Percentiles rank a stretch among this genome's conserved stretches.
Evolutionary conservation across 176 grass and related monocot genomes (phyloP).

Genomic region (barley (Hordeum vulgare)): DNA sequence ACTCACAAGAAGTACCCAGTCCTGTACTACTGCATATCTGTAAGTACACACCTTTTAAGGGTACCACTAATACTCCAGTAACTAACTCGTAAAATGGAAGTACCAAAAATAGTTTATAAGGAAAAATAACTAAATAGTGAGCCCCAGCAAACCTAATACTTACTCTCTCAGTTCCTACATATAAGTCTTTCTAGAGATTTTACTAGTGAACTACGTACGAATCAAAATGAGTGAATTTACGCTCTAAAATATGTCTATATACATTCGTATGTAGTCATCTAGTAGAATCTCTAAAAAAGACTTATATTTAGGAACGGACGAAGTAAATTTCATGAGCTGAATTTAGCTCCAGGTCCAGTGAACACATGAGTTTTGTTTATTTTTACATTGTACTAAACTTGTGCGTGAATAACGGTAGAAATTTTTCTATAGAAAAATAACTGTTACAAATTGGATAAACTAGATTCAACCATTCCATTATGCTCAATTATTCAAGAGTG

Average conservation of each 20-base stretch:
- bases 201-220: no score
- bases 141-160: neutral
- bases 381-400: neutral
- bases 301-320: no score
- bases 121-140: neutral
- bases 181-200: no score
- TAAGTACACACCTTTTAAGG: constrained; percentile 27
- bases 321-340: neutral
- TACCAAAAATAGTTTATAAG: neutral
- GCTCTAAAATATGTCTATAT: no score
- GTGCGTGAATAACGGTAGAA: neutral
- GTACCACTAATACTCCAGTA: neutral
- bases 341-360: neutral
- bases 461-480: neutral
- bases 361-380: neutral
- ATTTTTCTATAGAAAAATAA: neutral
- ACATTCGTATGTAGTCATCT: no score
- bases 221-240: no score
- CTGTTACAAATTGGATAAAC: neutral
- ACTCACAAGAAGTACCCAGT: constrained; percentile 8
- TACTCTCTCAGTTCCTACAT: no score
- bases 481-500: constrained; percentile 5
- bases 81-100: neutral
- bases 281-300: no score
- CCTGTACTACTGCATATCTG: constrained; percentile 22